Evolutionary conservation across 2,329 filamentous ascomycete species (phyloP).

Genomic region (Periconia sp.): DNA sequence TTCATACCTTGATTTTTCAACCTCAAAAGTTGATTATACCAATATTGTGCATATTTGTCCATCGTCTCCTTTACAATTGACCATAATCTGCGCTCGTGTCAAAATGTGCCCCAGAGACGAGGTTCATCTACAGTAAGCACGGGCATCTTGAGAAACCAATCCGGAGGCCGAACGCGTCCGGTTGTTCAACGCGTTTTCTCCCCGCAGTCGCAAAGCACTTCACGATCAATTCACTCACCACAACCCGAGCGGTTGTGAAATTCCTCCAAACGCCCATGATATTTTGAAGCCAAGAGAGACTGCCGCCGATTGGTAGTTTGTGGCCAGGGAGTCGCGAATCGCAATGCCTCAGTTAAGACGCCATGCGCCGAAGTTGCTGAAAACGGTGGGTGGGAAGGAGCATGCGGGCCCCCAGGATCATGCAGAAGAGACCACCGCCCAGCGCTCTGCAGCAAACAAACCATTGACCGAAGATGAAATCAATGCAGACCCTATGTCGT

Average conservation of each 20-base stretch:
- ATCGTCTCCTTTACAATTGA: too few species aligned
- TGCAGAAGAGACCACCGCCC: constrained; percentile 22
- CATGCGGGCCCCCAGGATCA: constrained; percentile 44
- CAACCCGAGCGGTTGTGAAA: not conserved
- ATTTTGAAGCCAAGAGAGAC: not conserved
- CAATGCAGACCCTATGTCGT: constrained; percentile 23
- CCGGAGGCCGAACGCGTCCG: not conserved
- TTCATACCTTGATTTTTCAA: not conserved
- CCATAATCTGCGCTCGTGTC: too few species aligned
- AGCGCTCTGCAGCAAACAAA: not conserved
- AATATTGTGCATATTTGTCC: not conserved
- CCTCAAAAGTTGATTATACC: not conserved
- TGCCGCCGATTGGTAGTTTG: not conserved
- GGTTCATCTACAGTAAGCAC: too few species aligned
- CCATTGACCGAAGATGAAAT: constrained; percentile 10
- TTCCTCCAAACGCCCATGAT: not conserved
- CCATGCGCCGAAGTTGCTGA: constrained; percentile 25
- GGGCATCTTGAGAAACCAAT: not conserved
- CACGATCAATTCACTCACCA: not conserved
- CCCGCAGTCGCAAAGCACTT: not conserved
- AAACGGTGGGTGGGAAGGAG: constrained; percentile 30
- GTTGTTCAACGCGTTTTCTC: not conserved
- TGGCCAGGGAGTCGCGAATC: not conserved
- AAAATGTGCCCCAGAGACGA: too few species aligned
- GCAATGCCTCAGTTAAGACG: constrained; percentile 15